Evolutionary conservation across 2,329 filamentous ascomycete genomes (phyloP).

Genomic region (Arthrinium phaeospermum): DNA sequence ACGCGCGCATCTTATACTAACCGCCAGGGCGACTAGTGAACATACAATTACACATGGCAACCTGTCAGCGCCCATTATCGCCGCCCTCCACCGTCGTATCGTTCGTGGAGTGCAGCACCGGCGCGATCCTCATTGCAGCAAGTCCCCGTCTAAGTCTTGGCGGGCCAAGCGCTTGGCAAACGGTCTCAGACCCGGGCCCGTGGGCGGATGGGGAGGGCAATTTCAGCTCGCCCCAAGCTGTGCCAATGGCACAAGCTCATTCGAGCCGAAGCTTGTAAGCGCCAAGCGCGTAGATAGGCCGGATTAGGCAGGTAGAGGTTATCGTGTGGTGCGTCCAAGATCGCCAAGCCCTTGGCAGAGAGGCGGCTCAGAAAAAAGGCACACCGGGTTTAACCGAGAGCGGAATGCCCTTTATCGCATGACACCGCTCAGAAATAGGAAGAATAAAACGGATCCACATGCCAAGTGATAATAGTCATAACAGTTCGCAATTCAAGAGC

Average conservation of each 20-base stretch:
- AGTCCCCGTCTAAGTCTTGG: not conserved
- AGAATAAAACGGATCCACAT: not conserved
- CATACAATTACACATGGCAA: not conserved
- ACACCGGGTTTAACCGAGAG: slow-evolving; percentile 3
- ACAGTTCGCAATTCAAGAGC: not conserved
- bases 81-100: not conserved
- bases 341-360: slow-evolving; percentile 17
- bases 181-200: not conserved
- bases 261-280: slow-evolving; percentile 12
- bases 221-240: not conserved
- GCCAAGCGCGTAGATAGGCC: slow-evolving; percentile 5
- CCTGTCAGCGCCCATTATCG: not conserved
- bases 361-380: not conserved
- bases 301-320: not conserved
- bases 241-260: slow-evolving; percentile 17
- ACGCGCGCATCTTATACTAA: not conserved
- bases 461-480: not conserved
- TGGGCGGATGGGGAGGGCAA: not conserved
- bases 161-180: not conserved
- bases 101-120: not conserved
- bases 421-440: not conserved
- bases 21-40: not conserved
- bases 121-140: not conserved
- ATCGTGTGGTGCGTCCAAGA: not conserved
- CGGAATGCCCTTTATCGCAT: not conserved